Evolutionary conservation across 371 early-diverging fungal genomes (phyloP).

Genomic region (Mucor saturninus): DNA sequence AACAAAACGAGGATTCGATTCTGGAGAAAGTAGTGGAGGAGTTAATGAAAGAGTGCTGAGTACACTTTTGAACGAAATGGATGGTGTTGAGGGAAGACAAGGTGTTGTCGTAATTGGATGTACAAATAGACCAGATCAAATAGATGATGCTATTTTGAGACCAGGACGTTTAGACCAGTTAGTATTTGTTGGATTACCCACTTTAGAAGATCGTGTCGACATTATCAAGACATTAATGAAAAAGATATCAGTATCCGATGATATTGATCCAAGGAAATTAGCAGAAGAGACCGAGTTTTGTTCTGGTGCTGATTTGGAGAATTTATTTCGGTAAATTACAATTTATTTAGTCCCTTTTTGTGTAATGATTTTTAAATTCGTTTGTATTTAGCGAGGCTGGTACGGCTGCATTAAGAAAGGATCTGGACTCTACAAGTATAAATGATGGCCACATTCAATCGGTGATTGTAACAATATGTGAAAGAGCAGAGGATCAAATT

Average conservation of each 20-base stretch:
- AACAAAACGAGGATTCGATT: conserved; percentile 66
- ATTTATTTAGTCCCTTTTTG: neutral
- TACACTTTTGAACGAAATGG: conserved; percentile 80
- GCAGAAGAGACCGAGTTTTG: conserved; percentile 58
- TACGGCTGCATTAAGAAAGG: conserved; percentile 51
- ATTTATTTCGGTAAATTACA: conserved; percentile 55
- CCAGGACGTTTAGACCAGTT: conserved; percentile 84
- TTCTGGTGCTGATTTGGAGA: conserved; percentile 67
- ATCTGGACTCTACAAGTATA: conserved; percentile 31
- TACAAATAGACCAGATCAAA: conserved; percentile 75
- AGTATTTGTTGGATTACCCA: conserved; percentile 69
- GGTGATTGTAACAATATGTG: conserved; percentile 29
- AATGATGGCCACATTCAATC: conserved; percentile 24
- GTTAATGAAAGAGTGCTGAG: conserved; percentile 81
- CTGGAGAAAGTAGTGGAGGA: conserved; percentile 63
- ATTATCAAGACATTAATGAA: conserved; percentile 50
- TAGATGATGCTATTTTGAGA: conserved; percentile 89
- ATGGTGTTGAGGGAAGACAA: conserved; percentile 74
- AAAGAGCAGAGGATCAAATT: conserved; percentile 36
- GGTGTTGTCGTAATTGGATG: conserved; percentile 84
- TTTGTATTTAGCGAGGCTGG: conserved; percentile 56
- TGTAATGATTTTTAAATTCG: neutral
- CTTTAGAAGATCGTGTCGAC: conserved; percentile 49
- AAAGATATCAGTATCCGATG: conserved; percentile 23
- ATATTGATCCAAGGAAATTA: conserved; percentile 44